Evolutionary conservation across 768 basidiomycete genomes (phyloP), one percentile per base, ranked within the genome.

Genomic region (Mycena capillaripes): DNA sequence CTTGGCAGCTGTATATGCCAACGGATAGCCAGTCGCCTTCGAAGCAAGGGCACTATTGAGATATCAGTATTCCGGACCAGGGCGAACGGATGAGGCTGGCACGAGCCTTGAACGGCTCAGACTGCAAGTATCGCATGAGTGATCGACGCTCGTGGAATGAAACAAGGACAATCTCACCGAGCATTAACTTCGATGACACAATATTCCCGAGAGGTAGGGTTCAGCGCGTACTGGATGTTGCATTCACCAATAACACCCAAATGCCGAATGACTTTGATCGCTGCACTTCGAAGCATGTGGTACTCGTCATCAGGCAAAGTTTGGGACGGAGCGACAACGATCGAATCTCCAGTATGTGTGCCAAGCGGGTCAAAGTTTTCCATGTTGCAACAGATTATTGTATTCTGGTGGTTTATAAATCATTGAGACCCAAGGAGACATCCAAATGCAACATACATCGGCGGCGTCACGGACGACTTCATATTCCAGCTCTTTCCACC

Each of bases 401-500:
- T 98, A 86, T 99, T 98, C 95, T 96, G 78, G 21, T 30, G 40
- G 59, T 73, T 56, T 74, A 70, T 57, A 59, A 69, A 55, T 66
- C 36, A 76, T 61, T 34, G 21, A 69, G 44, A 69, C 29, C 34
- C 42, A n/a, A 59, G 44, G n/a, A 23, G 59, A 58, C 55, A 68
- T 27, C 52, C 65, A 66, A 56, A 71, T 29, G 67, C 21, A 6
- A 90, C 94, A 76, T 82, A 96, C 95, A 84, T 99, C 98, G 60
- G 97, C 97, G 75, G 89, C 97, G 81, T 99, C 98, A 64, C 98
- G 94, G 78, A 99, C 98, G 72, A 99, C 98, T 81, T 99, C 98
- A 77, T 99, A 99, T 84, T 99, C 98, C 73, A 99, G 89, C 84
- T 99, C 98, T 81, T 99, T 99, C 98, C 98, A 99, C 34, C 98